Percentiles rank a stretch among this genome's conserved stretches.
Conservation (phyloP, 331 rosid species). For the Rosa hybrid region DNA sequence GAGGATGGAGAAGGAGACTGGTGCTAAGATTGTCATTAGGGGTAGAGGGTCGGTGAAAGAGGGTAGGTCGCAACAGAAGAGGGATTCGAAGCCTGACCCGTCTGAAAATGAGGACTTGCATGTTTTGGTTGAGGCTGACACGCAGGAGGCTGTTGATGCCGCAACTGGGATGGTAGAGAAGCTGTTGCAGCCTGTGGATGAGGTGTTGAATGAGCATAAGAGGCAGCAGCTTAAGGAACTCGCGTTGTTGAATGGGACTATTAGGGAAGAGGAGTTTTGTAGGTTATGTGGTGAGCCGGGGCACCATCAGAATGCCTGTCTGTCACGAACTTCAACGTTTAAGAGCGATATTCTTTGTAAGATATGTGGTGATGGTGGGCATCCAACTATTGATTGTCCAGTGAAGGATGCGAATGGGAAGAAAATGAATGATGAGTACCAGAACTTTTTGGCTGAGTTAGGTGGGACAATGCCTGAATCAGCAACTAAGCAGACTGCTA, state of each 20-base stretch:
- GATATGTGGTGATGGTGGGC: slow-evolving; percentile 98
- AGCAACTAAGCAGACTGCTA: too few species aligned
- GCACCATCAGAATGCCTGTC: slow-evolving; percentile 94
- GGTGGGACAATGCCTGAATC: slow-evolving; percentile 56
- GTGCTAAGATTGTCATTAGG: slow-evolving; percentile 48
- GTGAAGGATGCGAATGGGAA: slow-evolving; percentile 95
- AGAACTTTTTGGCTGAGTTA: slow-evolving; percentile 90
- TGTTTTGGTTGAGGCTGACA: slow-evolving; percentile 91
- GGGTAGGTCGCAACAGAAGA: slow-evolving; percentile 68
- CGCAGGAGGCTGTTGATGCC: slow-evolving; percentile 80
- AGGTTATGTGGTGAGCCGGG: slow-evolving; percentile 96
- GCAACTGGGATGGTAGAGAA: slow-evolving; percentile 98
- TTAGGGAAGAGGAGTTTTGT: slow-evolving; percentile 82
- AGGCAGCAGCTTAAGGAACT: slow-evolving; percentile 97
- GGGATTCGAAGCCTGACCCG: slow-evolving; percentile 72
- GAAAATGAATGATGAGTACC: slow-evolving; percentile 99
- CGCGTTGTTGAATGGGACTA: slow-evolving; percentile 90
- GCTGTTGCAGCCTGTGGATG: slow-evolving; percentile 94
- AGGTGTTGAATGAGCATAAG: slow-evolving; percentile 94
- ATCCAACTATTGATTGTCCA: slow-evolving; percentile 93
- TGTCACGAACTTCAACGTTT: slow-evolving; percentile 81
- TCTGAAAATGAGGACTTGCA: slow-evolving; percentile 94
- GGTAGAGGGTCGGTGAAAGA: slow-evolving; percentile 25
- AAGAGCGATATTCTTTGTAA: slow-evolving; percentile 97
- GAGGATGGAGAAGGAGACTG: slow-evolving; percentile 95